Percentiles rank a stretch among this genome's conserved stretches.
These are phyloP conservation scores for Tagetes patula DNA, from an alignment of 129 eudicot species.

Conservation along the genomic window DNA sequence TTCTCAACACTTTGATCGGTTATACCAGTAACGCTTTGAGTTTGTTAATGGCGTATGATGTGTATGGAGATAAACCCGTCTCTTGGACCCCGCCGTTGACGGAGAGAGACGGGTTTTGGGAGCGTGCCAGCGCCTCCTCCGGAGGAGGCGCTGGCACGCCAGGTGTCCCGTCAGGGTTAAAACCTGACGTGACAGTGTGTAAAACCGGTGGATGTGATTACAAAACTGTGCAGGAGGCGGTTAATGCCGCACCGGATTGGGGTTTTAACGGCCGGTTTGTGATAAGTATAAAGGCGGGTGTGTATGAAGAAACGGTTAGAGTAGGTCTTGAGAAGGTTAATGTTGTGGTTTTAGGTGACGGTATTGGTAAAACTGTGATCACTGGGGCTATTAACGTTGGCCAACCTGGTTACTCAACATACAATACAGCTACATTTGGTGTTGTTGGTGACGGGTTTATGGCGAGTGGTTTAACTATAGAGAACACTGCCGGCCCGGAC, in stretches of 20 bases:
- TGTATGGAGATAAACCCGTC: conserved; percentile 43
- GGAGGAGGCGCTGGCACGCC: neutral
- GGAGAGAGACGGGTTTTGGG: conserved; percentile 89
- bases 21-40: conserved; percentile 62
- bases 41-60: conserved; percentile 58
- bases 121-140: conserved; percentile 12
- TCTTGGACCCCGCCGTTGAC: conserved; percentile 66
- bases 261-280: conserved; percentile 41
- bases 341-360: conserved; percentile 80
- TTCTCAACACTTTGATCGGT: conserved; percentile 41
- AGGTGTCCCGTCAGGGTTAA: conserved; percentile 48
- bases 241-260: conserved; percentile 56
- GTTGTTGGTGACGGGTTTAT: conserved; percentile 59
- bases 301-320: conserved; percentile 75
- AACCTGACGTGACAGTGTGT: conserved; percentile 70
- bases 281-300: conserved; percentile 62
- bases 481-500: conserved; percentile 72
- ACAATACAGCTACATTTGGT: conserved; percentile 82
- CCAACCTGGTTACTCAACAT: conserved; percentile 58
- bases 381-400: conserved; percentile 64
- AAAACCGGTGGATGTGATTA: conserved; percentile 51
- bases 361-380: conserved; percentile 84
- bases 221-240: conserved; percentile 73
- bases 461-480: conserved; percentile 55
- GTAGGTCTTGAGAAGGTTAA: conserved; percentile 71